Base-by-base conservation (phyloP, 306 rosid genomes). In the Cucurbita argyrosperma region DNA sequence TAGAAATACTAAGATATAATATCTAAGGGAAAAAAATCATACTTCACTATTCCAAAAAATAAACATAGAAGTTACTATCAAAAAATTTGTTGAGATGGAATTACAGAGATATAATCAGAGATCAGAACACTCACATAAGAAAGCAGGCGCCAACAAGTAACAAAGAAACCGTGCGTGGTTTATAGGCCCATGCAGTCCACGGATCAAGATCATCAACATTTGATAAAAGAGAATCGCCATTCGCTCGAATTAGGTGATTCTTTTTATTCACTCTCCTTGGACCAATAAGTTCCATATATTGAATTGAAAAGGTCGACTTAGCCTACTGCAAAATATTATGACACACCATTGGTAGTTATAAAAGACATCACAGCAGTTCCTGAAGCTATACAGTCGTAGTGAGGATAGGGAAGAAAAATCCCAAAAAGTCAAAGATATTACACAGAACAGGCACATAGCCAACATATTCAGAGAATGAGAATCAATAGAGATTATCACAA, bases 171-270 rank as follows among this genome's bases (percentile, higher is more conserved):
- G 99, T 95, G 8, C 84, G 99, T 69, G 99, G 99, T 86, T 79
- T 95, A 94, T 95, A 95, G 12, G 99, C 97, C 99, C 97, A 95
- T 26, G 99, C 96, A 57, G 99, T 95, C 99, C 99, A 95, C 13
- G 99, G 99, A 88, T 95, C 99, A 78, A 82, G 81, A n/a, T 91
- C 99, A 49, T 89, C 96, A 8, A 82, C 86, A 76, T 69, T 78
- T 47, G 81, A 81, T 60, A 65, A 77, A 82, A 79, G 85, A 62
- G 35, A 78, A 77, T 80, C 84, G 19, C 96, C 99, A 68, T 89
- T 95, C 84, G 79, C 88, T 79, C 85, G 82, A 73, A 81, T 74
- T 64, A 5, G 60, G 80, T 39, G 51, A 62, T 88, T 89, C 72
- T 75, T 78, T 82, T 83, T 84, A 83, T 66, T 82, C 66, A 69